These are phyloP conservation scores for Brachypodium distachyon DNA, from an alignment of 202 grass and related monocot genomes.

Conservation along the genomic window DNA sequence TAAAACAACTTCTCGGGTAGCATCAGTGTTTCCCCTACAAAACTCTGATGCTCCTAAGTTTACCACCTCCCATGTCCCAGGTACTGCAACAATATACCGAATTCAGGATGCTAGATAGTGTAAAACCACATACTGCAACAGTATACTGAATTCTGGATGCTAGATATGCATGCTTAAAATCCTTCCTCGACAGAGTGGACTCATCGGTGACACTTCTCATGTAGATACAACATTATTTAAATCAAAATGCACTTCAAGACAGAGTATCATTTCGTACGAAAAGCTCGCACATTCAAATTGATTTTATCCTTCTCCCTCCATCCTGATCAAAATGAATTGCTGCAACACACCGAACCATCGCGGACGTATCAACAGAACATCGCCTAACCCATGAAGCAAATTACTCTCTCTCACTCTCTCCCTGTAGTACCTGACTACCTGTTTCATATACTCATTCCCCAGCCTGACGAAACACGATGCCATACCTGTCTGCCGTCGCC, in stretches of 20 bases:
- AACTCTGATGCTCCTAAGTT: too few species aligned
- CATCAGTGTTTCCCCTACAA: too few species aligned
- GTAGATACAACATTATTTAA: not conserved
- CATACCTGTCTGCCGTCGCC: slow-evolving; percentile 10
- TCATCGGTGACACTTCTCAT: not conserved
- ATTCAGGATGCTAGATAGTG: too few species aligned
- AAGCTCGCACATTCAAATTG: not conserved
- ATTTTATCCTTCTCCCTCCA: not conserved
- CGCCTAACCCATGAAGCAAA: too few species aligned
- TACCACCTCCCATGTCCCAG: too few species aligned
- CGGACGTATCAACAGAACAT: not conserved
- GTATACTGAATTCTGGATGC: not conserved
- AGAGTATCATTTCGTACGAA: not conserved
- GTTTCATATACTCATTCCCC: slow-evolving; percentile 18
- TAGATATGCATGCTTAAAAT: not conserved
- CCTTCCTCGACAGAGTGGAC: not conserved
- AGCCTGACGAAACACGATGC: not conserved
- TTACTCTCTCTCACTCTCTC: too few species aligned
- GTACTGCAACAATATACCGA: too few species aligned
- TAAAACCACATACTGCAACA: not conserved
- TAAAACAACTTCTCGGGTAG: not conserved
- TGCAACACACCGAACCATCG: not conserved
- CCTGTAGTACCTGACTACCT: too few species aligned
- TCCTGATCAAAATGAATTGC: slow-evolving; percentile 17
- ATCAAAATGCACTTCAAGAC: not conserved